phyloP scores from a whole-genome alignment of 2,329 filamentous ascomycete species.

The Monosporascus sp. region DNA sequence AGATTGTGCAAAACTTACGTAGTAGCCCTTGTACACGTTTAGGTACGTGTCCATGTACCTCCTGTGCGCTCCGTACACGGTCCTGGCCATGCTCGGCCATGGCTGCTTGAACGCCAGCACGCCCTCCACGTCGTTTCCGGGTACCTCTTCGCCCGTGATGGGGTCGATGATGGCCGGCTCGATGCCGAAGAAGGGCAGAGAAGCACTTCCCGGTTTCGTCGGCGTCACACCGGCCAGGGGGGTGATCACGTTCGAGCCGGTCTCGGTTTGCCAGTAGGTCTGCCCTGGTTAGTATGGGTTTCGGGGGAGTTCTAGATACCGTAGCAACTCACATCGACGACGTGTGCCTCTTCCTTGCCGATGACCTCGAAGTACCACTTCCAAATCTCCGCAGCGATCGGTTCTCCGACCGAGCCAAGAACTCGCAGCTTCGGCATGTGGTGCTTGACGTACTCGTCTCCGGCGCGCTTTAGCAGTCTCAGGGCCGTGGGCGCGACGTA shows the following conservation, averaged over 20 bases:
- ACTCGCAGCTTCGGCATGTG: constrained; percentile 87
- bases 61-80: constrained; percentile 96
- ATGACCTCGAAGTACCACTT: constrained; percentile 99
- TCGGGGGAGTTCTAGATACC: not conserved
- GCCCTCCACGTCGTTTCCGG: constrained; percentile 95
- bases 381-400: constrained; percentile 97
- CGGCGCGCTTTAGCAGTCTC: constrained; percentile 88
- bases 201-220: constrained; percentile 94
- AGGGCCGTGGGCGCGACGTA: constrained; percentile 96
- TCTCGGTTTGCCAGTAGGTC: constrained; percentile 99
- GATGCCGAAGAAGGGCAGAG: constrained; percentile 95
- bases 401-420: constrained; percentile 91
- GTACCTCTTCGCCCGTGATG: constrained; percentile 86
- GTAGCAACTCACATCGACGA: constrained; percentile 74
- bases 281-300: constrained; percentile 33
- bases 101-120: constrained; percentile 95
- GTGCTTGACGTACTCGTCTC: constrained; percentile 84
- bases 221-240: constrained; percentile 89
- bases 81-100: constrained; percentile 98
- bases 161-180: constrained; percentile 97
- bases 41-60: constrained; percentile 98
- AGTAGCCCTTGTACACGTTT: constrained; percentile 96
- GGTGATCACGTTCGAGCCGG: constrained; percentile 91
- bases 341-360: constrained; percentile 86
- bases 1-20: constrained; percentile 56